Conservation (phyloP, 2,329 filamentous ascomycete genomes). For the Rutstroemia sp. region DNA sequence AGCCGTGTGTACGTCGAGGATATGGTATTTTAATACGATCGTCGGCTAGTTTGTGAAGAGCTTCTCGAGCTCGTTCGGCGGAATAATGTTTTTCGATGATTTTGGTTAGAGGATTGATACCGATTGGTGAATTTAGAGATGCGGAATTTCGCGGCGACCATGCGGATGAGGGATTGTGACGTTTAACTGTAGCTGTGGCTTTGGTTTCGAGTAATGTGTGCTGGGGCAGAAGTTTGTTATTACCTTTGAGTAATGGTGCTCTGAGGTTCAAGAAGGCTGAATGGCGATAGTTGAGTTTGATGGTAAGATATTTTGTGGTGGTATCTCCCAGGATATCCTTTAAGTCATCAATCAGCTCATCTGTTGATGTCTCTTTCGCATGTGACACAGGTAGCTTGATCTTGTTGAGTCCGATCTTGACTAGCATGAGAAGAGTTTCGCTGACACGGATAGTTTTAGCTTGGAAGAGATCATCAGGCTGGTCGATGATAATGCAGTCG, state of each 20-base stretch:
- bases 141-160: slow-evolving; percentile 42
- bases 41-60: slow-evolving; percentile 15
- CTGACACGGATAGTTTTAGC: slow-evolving; percentile 17
- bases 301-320: slow-evolving; percentile 41
- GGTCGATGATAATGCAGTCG: slow-evolving; percentile 22
- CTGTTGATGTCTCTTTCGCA: slow-evolving; percentile 36
- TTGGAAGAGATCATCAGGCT: slow-evolving; percentile 25
- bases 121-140: slow-evolving; percentile 25
- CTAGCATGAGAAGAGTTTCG: slow-evolving; percentile 26
- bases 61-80: slow-evolving; percentile 16
- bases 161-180: slow-evolving; percentile 40
- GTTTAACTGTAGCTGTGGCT: slow-evolving; percentile 42
- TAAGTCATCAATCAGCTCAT: slow-evolving; percentile 51
- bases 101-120: slow-evolving; percentile 17
- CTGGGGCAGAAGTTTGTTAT: slow-evolving; percentile 29
- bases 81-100: slow-evolving; percentile 23
- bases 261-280: slow-evolving; percentile 38
- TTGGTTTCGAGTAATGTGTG: slow-evolving; percentile 47
- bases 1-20: slow-evolving; percentile 4
- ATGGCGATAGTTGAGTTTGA: slow-evolving; percentile 48
- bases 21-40: slow-evolving; percentile 14
- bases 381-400: slow-evolving; percentile 19
- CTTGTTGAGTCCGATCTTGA: slow-evolving; percentile 21
- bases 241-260: slow-evolving; percentile 23
- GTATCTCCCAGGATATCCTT: slow-evolving; percentile 47